These are phyloP conservation scores for Acer negundo DNA, from an alignment of 345 rosid species.

Conservation along the genomic window DNA sequence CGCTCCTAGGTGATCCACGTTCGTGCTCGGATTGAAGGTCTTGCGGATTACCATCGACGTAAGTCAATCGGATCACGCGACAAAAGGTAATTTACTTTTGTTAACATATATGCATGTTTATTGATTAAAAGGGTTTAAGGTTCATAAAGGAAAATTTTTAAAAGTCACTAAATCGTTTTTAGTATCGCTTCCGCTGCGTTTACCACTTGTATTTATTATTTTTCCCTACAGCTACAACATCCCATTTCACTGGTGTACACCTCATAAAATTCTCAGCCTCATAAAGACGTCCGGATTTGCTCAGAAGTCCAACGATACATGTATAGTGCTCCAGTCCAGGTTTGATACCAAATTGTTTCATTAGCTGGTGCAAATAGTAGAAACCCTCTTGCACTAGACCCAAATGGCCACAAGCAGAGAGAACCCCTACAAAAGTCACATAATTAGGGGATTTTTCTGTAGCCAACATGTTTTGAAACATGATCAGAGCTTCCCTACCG, in stretches of 20 bases:
- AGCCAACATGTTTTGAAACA: constrained; percentile 59
- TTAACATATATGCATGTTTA: no score
- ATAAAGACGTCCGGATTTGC: constrained; percentile 69
- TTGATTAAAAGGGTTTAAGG: no score
- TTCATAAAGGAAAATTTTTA: no score
- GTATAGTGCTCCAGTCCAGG: constrained; percentile 84
- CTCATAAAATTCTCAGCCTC: constrained; percentile 66
- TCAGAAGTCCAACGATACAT: constrained; percentile 69
- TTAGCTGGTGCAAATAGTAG: constrained; percentile 53
- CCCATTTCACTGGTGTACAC: constrained; percentile 67
- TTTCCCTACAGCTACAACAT: no score
- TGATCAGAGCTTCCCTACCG: constrained; percentile 56
- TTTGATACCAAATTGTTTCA: constrained; percentile 52
- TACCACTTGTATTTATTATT: no score
- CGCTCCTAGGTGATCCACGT: no score
- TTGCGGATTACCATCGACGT: no score
- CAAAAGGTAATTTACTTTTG: no score
- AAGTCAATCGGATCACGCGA: no score
- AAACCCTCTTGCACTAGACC: constrained; percentile 63
- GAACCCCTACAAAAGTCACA: constrained; percentile 76
- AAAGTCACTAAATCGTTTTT: no score
- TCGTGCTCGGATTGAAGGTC: no score
- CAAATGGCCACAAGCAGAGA: constrained; percentile 74
- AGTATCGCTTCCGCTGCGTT: no score
- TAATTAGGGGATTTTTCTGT: constrained; percentile 57